A percentile compares a stretch with the other conserved stretches of the same genome.
Conservation (phyloP, 2,329 filamentous ascomycete genomes). For the Alternaria gansuensis region DNA sequence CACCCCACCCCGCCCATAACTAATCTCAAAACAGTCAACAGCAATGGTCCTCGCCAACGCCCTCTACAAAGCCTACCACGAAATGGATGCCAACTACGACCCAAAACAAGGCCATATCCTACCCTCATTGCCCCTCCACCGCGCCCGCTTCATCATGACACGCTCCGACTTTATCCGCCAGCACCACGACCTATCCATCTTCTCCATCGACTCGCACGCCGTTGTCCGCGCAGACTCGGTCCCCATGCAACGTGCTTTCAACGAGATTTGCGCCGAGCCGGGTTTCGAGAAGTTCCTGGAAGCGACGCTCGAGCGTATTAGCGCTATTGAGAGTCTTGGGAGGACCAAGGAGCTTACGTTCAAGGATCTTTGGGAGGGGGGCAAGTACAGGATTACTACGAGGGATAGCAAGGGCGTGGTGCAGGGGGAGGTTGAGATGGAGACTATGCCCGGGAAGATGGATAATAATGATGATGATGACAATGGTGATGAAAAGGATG, state of each 20-base stretch:
- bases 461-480: conserved; percentile 38
- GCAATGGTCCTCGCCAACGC: conserved; percentile 93
- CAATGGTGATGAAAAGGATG: conserved; percentile 18
- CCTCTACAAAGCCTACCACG: conserved; percentile 82
- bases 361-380: conserved; percentile 88
- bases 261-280: conserved; percentile 76
- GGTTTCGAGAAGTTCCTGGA: conserved; percentile 86
- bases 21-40: conserved; percentile 67
- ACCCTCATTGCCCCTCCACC: conserved; percentile 68
- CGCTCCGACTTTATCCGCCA: conserved; percentile 91
- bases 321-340: conserved; percentile 91
- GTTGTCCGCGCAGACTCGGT: conserved; percentile 92
- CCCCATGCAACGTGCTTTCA: conserved; percentile 94
- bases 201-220: conserved; percentile 87
- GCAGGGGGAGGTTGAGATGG: conserved; percentile 44
- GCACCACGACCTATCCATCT: conserved; percentile 93
- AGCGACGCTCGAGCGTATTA: conserved; percentile 82
- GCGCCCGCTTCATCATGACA: conserved; percentile 81
- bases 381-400: conserved; percentile 68
- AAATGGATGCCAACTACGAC: conserved; percentile 70
- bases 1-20: not conserved
- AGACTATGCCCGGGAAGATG: conserved; percentile 42
- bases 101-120: conserved; percentile 74
- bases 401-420: conserved; percentile 43
- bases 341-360: conserved; percentile 94